Conservation (phyloP, 2,329 filamentous ascomycete species). For the Coccinonectria pachysandricola region DNA sequence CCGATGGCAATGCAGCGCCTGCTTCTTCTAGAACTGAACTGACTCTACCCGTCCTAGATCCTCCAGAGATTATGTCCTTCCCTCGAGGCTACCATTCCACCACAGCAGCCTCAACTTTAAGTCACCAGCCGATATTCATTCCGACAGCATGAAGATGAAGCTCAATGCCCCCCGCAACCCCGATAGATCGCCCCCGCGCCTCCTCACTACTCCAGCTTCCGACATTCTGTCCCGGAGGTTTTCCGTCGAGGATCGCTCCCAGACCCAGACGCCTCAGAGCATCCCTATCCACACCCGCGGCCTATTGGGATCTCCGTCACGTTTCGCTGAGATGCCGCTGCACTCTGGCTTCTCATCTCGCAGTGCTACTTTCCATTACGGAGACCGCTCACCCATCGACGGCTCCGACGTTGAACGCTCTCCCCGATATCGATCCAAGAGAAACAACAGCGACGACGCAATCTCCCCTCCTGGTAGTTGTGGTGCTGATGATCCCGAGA, state of each 20-base stretch:
- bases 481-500: slow-evolving; percentile 34
- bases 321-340: slow-evolving; percentile 35
- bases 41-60: slow-evolving; percentile 1
- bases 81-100: too few relatives aligned
- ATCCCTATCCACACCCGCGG: slow-evolving; percentile 29
- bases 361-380: slow-evolving; percentile 31
- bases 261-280: slow-evolving; percentile 27
- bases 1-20: too few relatives aligned
- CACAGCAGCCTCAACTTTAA: slow-evolving; percentile 40
- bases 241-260: slow-evolving; percentile 29
- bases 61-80: slow-evolving; percentile 1
- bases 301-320: slow-evolving; percentile 34
- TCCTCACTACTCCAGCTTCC: slow-evolving; percentile 31
- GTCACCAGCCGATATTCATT: slow-evolving; percentile 36
- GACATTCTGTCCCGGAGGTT: slow-evolving; percentile 28
- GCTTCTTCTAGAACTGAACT: too few relatives aligned
- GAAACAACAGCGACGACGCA: slow-evolving; percentile 44
- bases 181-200: slow-evolving; percentile 36
- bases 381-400: slow-evolving; percentile 33
- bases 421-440: slow-evolving; percentile 32
- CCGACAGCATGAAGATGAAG: slow-evolving; percentile 43
- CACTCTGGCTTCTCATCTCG: slow-evolving; percentile 39
- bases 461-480: slow-evolving; percentile 33
- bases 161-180: slow-evolving; percentile 37
- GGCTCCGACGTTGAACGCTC: slow-evolving; percentile 37